Evolutionary conservation across 805 yeast species (phyloP).

Genomic region (Crinitomyces ghanaensis): DNA sequence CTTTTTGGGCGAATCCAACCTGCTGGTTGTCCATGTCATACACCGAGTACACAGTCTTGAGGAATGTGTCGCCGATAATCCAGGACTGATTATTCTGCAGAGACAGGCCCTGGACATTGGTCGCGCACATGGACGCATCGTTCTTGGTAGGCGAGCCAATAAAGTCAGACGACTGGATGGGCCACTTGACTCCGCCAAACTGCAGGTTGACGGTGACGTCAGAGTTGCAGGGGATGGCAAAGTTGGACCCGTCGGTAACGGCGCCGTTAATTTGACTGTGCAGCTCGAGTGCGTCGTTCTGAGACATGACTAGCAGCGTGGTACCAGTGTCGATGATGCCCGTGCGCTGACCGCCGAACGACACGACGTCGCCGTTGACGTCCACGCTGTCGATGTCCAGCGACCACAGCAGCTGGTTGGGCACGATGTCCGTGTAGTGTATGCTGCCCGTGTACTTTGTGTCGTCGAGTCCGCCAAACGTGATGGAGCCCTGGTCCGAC

Average conservation of each 20-base stretch:
- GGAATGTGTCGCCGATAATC: constrained; percentile 56
- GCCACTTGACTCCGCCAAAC: constrained; percentile 36
- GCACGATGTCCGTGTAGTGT: constrained; percentile 26
- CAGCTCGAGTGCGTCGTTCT: constrained; percentile 40
- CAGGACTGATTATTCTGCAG: constrained; percentile 33
- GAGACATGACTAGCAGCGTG: constrained; percentile 46
- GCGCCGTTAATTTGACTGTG: constrained; percentile 42
- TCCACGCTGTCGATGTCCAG: constrained; percentile 30
- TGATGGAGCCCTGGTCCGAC: constrained; percentile 29
- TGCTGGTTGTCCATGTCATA: constrained; percentile 40
- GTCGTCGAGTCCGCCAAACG: constrained; percentile 35
- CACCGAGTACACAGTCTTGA: constrained; percentile 43
- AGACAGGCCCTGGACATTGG: constrained; percentile 50
- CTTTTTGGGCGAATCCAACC: constrained; percentile 45
- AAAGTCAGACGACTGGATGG: constrained; percentile 34
- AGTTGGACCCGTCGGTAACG: constrained; percentile 50
- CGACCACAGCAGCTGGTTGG: constrained; percentile 36
- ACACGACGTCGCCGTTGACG: constrained; percentile 26
- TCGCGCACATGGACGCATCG: constrained; percentile 44
- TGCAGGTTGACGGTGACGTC: constrained; percentile 31
- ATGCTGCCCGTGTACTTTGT: constrained; percentile 34
- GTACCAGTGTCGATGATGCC: constrained; percentile 60
- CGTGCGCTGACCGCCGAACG: constrained; percentile 23
- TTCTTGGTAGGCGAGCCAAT: constrained; percentile 37
- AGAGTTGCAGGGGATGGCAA: constrained; percentile 47